These are phyloP conservation scores for Epichloe sibirici DNA, from an alignment of 2,329 filamentous ascomycete genomes.

Conservation along the genomic window DNA sequence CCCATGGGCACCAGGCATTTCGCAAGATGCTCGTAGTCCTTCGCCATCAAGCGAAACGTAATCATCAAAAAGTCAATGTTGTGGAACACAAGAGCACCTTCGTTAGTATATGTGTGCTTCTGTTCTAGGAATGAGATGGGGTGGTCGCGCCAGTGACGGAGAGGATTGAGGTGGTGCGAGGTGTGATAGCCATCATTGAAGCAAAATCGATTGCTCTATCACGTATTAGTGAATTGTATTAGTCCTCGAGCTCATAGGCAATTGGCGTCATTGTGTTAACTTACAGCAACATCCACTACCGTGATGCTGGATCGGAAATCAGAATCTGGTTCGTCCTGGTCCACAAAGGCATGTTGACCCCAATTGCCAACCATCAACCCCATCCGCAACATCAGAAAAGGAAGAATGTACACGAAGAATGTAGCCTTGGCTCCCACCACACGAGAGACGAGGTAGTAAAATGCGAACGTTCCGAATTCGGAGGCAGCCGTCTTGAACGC, in stretches of 20 bases:
- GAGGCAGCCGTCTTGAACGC: conserved; percentile 46
- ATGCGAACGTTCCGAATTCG: conserved; percentile 45
- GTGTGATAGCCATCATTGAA: conserved; percentile 79
- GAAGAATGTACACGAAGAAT: conserved; percentile 53
- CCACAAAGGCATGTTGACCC: conserved; percentile 74
- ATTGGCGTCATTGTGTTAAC: conserved; percentile 15
- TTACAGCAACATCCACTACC: conserved; percentile 63
- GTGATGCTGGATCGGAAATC: conserved; percentile 73
- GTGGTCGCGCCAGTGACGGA: conserved; percentile 72
- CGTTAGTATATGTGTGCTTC: conserved; percentile 52
- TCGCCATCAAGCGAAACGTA: conserved; percentile 53
- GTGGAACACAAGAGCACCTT: conserved; percentile 64
- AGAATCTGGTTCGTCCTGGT: conserved; percentile 60
- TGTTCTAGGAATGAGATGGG: conserved; percentile 59
- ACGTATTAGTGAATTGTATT: not conserved
- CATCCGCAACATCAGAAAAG: conserved; percentile 52
- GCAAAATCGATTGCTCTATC: conserved; percentile 66
- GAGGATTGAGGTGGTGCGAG: conserved; percentile 67
- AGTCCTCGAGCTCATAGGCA: not conserved
- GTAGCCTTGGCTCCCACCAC: conserved; percentile 42
- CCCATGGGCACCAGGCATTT: conserved; percentile 63
- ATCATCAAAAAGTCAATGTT: conserved; percentile 75
- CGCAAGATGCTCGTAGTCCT: conserved; percentile 60
- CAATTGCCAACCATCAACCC: conserved; percentile 75
- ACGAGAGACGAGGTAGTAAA: conserved; percentile 36